Evolutionary conservation across 2,329 filamentous ascomycete species (phyloP), one percentile per base, ranked within the genome.

Genomic region (Ophiostoma quercus): DNA sequence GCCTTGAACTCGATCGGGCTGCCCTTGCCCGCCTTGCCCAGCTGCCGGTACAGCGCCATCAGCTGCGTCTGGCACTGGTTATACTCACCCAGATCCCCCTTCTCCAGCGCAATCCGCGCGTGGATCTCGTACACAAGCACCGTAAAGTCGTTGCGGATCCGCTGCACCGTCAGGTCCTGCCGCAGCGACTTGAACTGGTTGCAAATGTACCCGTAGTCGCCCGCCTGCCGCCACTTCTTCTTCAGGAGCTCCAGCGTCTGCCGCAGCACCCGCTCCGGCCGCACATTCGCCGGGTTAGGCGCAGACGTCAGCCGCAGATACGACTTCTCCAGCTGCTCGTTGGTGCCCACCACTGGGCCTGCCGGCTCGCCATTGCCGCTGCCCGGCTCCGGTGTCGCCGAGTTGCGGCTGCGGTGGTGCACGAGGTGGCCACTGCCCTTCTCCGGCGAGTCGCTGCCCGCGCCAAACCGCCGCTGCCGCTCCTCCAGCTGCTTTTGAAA

Each of bases 21-120:
- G 76, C 94, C 95, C 37, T 41, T 25, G 34, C n/a, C 65, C 37
- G n/a, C 65, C 79, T 97, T 83, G 75, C 92, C 91, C 37, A 51
- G 57, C 82, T 92, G 87, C 79, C 88, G 87, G 82, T 99, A 98
- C 77, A 99, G 84, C 74, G 91, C 92, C 80, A 92, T 92, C 78
- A 99, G 85, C 83, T 99, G 95, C 77, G 95, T 98, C 84, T 99
- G 95, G 82, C 95, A 99, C 86, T 99, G 95, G 84, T 99, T 99
- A 95, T 99, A 99, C 95, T 99, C 95, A 99, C 95, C 94, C 84
- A 98, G 88, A 84, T 99, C 95, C 82, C 92, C 93, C 86, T 96
- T 97, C 82, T 99, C 94, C 80, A 99, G 85, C 75, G 95, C 95
- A 81, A 99, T 98, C 72, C 95, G 90, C 73, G 94, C 95, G 82